These are phyloP conservation scores for Eimeria necatrix DNA, from an alignment of 169 alveolate genomes.

Conservation along the genomic window DNA sequence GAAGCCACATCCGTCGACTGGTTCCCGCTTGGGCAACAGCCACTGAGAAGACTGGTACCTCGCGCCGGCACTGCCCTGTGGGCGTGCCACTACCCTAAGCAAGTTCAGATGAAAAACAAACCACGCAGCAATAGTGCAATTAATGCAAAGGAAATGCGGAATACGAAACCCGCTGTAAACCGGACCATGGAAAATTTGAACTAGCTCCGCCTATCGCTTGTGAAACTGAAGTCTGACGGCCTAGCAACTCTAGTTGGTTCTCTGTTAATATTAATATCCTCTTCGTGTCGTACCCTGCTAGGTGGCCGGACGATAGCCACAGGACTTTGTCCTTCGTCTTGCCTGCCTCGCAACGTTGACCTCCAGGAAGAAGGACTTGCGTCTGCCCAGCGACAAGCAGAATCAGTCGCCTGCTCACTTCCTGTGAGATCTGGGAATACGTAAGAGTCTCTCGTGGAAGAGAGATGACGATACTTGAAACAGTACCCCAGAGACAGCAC, in stretches of 20 bases:
- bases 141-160: too few species aligned
- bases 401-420: neutral
- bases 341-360: neutral
- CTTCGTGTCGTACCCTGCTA: conserved; percentile 7
- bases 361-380: neutral
- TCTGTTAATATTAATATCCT: too few species aligned
- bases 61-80: neutral
- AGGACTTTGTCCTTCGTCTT: neutral
- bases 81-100: neutral
- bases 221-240: too few species aligned
- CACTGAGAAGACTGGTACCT: conserved; percentile 27
- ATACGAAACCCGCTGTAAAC: too few species aligned
- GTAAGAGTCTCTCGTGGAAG: conserved; percentile 8
- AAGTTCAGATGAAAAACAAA: neutral
- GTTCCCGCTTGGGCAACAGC: conserved; percentile 53
- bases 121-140: too few species aligned
- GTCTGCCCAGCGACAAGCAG: neutral
- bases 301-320: conserved; percentile 15
- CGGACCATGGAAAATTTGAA: too few species aligned
- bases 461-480: neutral
- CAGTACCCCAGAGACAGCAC: conserved; percentile 49
- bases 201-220: too few species aligned
- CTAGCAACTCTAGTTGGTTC: too few species aligned
- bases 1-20: conserved; percentile 82
- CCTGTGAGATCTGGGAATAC: neutral